Evolutionary conservation across 495 filamentous ascomycete genomes (phyloP).

Genomic region (Bacidia rubella): DNA sequence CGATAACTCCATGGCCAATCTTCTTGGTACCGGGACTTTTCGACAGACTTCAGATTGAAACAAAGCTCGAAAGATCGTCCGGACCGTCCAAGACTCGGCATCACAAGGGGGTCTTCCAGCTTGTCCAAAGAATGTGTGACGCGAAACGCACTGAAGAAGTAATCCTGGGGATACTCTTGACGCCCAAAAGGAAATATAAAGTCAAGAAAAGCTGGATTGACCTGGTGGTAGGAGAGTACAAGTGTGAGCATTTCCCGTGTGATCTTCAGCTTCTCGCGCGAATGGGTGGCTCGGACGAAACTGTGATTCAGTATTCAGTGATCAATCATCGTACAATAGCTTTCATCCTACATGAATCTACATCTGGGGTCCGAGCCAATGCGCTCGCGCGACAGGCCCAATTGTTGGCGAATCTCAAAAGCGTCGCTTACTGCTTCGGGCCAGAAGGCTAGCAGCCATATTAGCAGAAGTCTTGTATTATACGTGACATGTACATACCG

Average conservation of each 20-base stretch:
- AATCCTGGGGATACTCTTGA: constrained; percentile 26
- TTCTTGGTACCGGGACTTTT: constrained; percentile 3
- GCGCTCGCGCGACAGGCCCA: neutral
- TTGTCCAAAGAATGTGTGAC: constrained; percentile 16
- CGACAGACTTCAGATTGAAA: constrained; percentile 30
- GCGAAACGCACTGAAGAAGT: constrained; percentile 21
- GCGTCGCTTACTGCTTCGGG: neutral
- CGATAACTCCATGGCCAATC: constrained; percentile 31
- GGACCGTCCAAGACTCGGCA: constrained; percentile 27
- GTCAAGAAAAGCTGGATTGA: constrained; percentile 30
- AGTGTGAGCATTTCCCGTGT: constrained; percentile 25
- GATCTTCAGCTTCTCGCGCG: constrained; percentile 20
- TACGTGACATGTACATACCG: constrained; percentile 1
- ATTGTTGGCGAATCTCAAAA: neutral
- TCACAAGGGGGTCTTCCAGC: constrained; percentile 9
- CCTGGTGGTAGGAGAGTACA: constrained; percentile 31
- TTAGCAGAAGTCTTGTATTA: neutral
- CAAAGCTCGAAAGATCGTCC: constrained; percentile 27
- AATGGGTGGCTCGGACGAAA: constrained; percentile 14
- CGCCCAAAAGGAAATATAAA: constrained; percentile 31
- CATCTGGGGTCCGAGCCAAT: neutral
- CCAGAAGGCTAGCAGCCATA: neutral
- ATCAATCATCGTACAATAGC: neutral
- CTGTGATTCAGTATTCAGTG: neutral
- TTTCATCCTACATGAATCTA: constrained; percentile 4